Evolutionary conservation across 495 filamentous ascomycete genomes (phyloP).

Genomic region (Lophiotrema nucula): DNA sequence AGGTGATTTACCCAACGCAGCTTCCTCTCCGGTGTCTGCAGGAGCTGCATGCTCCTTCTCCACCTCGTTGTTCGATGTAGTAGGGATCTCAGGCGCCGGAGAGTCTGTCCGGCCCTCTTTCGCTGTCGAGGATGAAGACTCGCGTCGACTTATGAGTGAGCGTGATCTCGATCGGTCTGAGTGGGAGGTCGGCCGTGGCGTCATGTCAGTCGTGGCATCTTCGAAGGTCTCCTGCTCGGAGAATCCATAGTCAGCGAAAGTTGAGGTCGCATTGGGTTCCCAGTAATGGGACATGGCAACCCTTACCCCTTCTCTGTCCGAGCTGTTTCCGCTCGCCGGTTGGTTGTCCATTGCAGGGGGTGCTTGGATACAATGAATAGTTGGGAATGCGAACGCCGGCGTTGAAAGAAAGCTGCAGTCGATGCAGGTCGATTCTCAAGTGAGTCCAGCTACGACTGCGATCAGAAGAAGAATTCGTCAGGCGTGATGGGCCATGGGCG

Average conservation of each 20-base stretch:
- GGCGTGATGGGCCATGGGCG: slow-evolving; percentile 9
- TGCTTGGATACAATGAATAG: background rate
- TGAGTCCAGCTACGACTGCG: background rate
- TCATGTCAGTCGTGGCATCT: slow-evolving; percentile 33
- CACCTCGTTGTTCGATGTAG: background rate
- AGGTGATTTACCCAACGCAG: slow-evolving; percentile 19
- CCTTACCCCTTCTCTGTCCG: slow-evolving; percentile 30
- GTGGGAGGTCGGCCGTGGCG: slow-evolving; percentile 27
- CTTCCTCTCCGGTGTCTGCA: background rate
- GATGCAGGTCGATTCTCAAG: slow-evolving; percentile 7
- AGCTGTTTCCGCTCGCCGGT: slow-evolving; percentile 23
- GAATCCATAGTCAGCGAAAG: slow-evolving; percentile 8
- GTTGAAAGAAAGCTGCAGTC: slow-evolving; percentile 10
- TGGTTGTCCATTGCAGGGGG: slow-evolving; percentile 25
- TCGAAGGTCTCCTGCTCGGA: slow-evolving; percentile 30
- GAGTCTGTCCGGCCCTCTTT: slow-evolving; percentile 18
- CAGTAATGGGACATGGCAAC: background rate
- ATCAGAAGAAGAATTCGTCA: slow-evolving; percentile 2
- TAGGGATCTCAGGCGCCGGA: slow-evolving; percentile 20
- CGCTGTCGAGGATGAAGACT: slow-evolving; percentile 19
- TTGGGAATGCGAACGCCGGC: too few relatives aligned
- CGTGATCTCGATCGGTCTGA: slow-evolving; percentile 30
- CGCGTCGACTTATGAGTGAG: slow-evolving; percentile 18
- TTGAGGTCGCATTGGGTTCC: background rate
- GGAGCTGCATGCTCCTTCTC: background rate